Evolutionary conservation across 2,329 filamentous ascomycete genomes (phyloP).

Genomic region (Teratosphaeria pseudoeucalypti): DNA sequence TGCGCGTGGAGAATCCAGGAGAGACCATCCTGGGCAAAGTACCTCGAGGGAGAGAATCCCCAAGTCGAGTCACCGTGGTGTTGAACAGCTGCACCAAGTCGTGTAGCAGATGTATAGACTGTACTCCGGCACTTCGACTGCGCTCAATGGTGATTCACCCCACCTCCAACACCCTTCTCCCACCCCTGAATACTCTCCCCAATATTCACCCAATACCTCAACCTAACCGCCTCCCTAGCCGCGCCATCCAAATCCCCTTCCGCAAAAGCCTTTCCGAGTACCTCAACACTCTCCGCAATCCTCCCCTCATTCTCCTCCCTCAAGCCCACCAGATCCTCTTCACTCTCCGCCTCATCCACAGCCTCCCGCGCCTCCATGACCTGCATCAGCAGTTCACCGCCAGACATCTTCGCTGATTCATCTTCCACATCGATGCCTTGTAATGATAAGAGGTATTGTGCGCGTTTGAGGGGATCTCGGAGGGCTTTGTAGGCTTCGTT

Average conservation of each 20-base stretch:
- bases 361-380: conserved; percentile 64
- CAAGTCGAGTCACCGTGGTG: background rate
- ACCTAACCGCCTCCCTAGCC: conserved; percentile 58
- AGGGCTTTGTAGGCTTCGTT: conserved; percentile 90
- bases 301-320: conserved; percentile 56
- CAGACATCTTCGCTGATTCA: conserved; percentile 60
- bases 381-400: conserved; percentile 61
- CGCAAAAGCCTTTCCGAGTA: conserved; percentile 55
- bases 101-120: background rate
- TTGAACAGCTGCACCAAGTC: background rate
- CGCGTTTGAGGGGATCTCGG: conserved; percentile 62
- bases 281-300: conserved; percentile 52
- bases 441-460: conserved; percentile 71
- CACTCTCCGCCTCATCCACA: conserved; percentile 46
- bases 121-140: background rate
- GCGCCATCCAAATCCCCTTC: conserved; percentile 56
- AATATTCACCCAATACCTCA: conserved; percentile 89
- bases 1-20: background rate
- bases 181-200: conserved; percentile 69
- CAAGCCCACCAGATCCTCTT: conserved; percentile 53
- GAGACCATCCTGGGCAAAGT: background rate
- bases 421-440: conserved; percentile 72
- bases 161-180: conserved; percentile 59
- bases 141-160: conserved; percentile 18
- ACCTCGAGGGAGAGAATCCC: background rate